A percentile compares a stretch with the other conserved stretches of the same genome.
Conservation (phyloP, 1,284 basidiomycete genomes). For the Ceratobasidium sp. region DNA sequence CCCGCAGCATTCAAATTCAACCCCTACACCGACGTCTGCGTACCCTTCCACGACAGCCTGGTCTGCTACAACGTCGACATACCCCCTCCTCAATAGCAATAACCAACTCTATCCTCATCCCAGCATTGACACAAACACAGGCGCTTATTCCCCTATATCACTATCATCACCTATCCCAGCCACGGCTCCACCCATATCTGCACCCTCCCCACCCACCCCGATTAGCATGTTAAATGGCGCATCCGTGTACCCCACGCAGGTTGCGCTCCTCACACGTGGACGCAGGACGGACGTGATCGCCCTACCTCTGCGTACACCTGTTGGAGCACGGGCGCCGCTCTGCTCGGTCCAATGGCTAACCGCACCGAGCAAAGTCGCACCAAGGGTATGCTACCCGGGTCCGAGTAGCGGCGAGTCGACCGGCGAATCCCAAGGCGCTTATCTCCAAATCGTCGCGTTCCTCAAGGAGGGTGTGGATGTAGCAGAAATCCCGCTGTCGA, state of each 20-base stretch:
- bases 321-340: constrained; percentile 20
- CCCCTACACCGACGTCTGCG: background rate
- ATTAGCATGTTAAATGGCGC: constrained; percentile 1
- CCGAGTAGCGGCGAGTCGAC: background rate
- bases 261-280: constrained; percentile 32
- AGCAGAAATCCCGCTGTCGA: constrained; percentile 25
- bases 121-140: constrained; percentile 6
- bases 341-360: constrained; percentile 33
- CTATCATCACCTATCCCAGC: constrained; percentile 6
- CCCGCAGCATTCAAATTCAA: background rate
- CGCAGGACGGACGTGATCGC: constrained; percentile 27
- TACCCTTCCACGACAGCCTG: constrained; percentile 15
- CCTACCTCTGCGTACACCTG: constrained; percentile 21
- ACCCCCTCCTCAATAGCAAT: constrained; percentile 6
- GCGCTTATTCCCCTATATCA: constrained; percentile 15
- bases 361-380: constrained; percentile 17
- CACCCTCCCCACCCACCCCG: constrained; percentile 17
- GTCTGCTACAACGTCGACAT: constrained; percentile 13
- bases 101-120: background rate
- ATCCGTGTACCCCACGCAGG: constrained; percentile 15
- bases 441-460: constrained; percentile 32
- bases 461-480: constrained; percentile 35
- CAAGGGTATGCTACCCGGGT: constrained; percentile 14
- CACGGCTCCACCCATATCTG: constrained; percentile 11
- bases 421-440: background rate